Evolutionary conservation across 192 early-diverging fungal genomes (phyloP).

Genomic region (Dissophora globulifera): DNA sequence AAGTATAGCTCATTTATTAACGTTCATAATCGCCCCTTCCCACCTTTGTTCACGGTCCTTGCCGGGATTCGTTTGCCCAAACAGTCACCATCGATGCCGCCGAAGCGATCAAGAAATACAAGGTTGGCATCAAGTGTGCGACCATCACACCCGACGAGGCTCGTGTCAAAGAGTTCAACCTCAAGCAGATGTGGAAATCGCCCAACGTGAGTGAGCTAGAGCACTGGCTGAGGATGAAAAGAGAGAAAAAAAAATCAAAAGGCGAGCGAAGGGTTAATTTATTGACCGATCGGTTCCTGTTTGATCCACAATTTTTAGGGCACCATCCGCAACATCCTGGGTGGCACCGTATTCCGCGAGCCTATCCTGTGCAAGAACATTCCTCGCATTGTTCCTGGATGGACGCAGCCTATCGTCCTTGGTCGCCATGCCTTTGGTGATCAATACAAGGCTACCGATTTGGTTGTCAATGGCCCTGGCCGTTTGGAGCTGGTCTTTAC

Average conservation of each 20-base stretch:
- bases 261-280: no score
- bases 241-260: no score
- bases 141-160: constrained; percentile 98
- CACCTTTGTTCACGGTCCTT: not conserved
- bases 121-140: constrained; percentile 98
- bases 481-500: constrained; percentile 92
- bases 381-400: constrained; percentile 91
- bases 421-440: constrained; percentile 98
- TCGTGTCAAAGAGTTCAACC: constrained; percentile 93
- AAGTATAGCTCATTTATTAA: no score
- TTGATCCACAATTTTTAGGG: constrained; percentile 26
- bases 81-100: constrained; percentile 93
- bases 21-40: no score
- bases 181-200: constrained; percentile 99
- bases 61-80: not conserved
- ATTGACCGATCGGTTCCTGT: not conserved
- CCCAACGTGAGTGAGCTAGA: constrained; percentile 82
- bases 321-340: constrained; percentile 96
- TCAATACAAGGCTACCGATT: constrained; percentile 97
- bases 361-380: constrained; percentile 94
- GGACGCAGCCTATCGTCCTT: constrained; percentile 95
- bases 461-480: constrained; percentile 90
- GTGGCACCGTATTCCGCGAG: constrained; percentile 98
- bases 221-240: no score
- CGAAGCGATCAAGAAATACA: constrained; percentile 96